Percentiles rank a stretch among this genome's conserved stretches.
Evolutionary conservation across 1,284 basidiomycete species (phyloP).

Genomic region (Mycosarcoma maydis): DNA sequence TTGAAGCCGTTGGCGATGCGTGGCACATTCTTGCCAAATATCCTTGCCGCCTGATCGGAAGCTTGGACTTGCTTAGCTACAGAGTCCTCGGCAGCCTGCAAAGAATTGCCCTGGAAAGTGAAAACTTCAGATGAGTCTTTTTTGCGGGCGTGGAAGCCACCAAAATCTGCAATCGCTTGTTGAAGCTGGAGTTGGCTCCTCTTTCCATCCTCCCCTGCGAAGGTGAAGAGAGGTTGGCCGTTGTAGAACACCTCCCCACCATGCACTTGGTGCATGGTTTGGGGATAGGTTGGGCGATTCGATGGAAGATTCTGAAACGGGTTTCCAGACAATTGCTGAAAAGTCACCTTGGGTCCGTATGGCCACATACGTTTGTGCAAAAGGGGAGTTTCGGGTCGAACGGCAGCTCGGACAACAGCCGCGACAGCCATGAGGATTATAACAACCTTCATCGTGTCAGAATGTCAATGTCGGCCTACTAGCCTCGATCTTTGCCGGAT

Average conservation of each 20-base stretch:
- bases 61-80: too few relatives aligned
- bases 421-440: too few relatives aligned
- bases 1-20: neutral
- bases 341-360: too few relatives aligned
- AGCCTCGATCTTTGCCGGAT: too few relatives aligned
- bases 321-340: neutral
- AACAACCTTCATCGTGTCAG: too few relatives aligned
- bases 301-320: neutral
- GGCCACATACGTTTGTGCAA: too few relatives aligned
- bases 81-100: neutral
- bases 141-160: constrained; percentile 6
- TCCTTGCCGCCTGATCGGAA: neutral
- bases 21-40: neutral
- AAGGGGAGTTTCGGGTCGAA: too few relatives aligned
- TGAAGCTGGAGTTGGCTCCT: neutral
- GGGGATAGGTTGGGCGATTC: neutral
- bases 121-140: neutral
- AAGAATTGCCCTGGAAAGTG: neutral
- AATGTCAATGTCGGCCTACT: too few relatives aligned
- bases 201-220: neutral
- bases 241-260: neutral
- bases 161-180: constrained; percentile 2
- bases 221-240: constrained; percentile 3
- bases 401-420: too few relatives aligned
- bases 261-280: neutral